Percentiles rank a stretch among this genome's conserved stretches.
Evolutionary conservation across 129 eudicot species (phyloP).

Genomic region (Helianthus annuus): DNA sequence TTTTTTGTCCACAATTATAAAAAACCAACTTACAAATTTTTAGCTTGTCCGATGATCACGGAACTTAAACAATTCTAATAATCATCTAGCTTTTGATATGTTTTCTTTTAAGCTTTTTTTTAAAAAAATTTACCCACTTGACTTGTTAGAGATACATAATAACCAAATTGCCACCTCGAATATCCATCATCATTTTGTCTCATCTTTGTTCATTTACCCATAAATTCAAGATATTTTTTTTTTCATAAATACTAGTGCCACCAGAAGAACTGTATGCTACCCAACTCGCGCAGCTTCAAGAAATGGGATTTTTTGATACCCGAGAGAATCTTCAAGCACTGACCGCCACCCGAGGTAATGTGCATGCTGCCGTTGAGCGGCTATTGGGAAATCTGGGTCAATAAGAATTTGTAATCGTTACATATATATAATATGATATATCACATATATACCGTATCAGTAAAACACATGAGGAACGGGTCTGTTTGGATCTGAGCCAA

Average conservation of each 20-base stretch:
- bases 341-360: conserved; percentile 73
- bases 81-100: background rate
- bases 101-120: background rate
- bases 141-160: background rate
- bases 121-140: background rate
- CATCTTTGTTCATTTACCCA: background rate
- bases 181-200: background rate
- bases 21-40: background rate
- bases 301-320: conserved; percentile 84
- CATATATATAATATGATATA: conserved; percentile 23
- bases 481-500: conserved; percentile 31
- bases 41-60: background rate
- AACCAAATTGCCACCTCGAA: conserved; percentile 3
- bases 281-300: conserved; percentile 73
- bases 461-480: conserved; percentile 26
- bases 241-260: conserved; percentile 43
- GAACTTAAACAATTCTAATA: background rate
- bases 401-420: conserved; percentile 28
- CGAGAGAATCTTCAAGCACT: conserved; percentile 74
- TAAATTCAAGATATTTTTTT: background rate
- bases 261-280: conserved; percentile 83
- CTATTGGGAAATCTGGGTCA: conserved; percentile 70
- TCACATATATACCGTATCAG: conserved; percentile 24
- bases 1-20: background rate
- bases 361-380: conserved; percentile 79